Evolutionary conservation across 1,284 basidiomycete species (phyloP).

Genomic region (Austroboletus niveus): DNA sequence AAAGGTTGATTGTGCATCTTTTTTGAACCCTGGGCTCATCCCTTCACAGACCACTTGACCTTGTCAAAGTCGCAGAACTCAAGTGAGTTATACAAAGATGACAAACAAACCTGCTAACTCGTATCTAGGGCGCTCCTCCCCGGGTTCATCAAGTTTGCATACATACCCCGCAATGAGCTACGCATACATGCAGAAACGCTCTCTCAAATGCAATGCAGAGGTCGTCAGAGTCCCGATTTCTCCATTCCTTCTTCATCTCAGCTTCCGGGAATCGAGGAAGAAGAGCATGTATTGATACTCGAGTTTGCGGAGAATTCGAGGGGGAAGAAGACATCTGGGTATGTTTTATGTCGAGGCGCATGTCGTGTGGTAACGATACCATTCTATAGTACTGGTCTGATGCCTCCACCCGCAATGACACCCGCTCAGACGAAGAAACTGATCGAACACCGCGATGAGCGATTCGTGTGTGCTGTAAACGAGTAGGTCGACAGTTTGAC

Average conservation of each 20-base stretch:
- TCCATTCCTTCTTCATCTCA: slow-evolving; percentile 25
- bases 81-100: slow-evolving; percentile 53
- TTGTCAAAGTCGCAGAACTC: slow-evolving; percentile 78
- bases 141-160: slow-evolving; percentile 79
- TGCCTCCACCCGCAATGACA: slow-evolving; percentile 50
- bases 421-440: slow-evolving; percentile 66
- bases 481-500: slow-evolving; percentile 47
- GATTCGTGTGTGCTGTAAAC: slow-evolving; percentile 67
- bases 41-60: slow-evolving; percentile 66
- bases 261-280: slow-evolving; percentile 32
- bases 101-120: background rate
- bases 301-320: slow-evolving; percentile 65
- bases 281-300: slow-evolving; percentile 71
- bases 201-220: slow-evolving; percentile 21
- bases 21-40: slow-evolving; percentile 9
- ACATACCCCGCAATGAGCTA: slow-evolving; percentile 68
- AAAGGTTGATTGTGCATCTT: slow-evolving; percentile 48
- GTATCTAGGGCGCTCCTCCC: slow-evolving; percentile 73
- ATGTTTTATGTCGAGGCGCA: slow-evolving; percentile 1
- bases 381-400: slow-evolving; percentile 38
- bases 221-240: slow-evolving; percentile 41
- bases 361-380: background rate
- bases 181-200: slow-evolving; percentile 50
- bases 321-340: slow-evolving; percentile 39
- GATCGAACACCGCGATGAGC: slow-evolving; percentile 68